phyloP scores from a whole-genome alignment of 805 yeast genomes.

The Kodamaea leandrae region DNA sequence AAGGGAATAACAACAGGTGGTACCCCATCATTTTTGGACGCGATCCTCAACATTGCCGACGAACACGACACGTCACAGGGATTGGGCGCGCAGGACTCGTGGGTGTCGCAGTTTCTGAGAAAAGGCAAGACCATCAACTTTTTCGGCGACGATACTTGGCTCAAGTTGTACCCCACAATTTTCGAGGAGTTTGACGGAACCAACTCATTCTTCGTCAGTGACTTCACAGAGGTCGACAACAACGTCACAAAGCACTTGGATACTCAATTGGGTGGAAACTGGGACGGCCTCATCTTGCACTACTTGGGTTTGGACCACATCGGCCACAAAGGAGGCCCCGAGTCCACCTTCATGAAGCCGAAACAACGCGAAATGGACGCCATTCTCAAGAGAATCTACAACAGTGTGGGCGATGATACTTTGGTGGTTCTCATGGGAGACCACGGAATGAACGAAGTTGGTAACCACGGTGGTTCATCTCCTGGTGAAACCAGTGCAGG shows the following conservation, averaged over 20 bases:
- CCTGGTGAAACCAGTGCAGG: constrained; percentile 90
- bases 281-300: constrained; percentile 90
- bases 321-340: constrained; percentile 96
- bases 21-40: constrained; percentile 90
- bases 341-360: constrained; percentile 70
- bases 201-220: constrained; percentile 90
- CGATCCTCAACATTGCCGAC: constrained; percentile 90
- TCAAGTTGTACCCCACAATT: constrained; percentile 74
- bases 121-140: constrained; percentile 57
- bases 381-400: constrained; percentile 54
- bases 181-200: constrained; percentile 80
- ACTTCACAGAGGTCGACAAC: constrained; percentile 88
- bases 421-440: constrained; percentile 82
- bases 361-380: constrained; percentile 87
- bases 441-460: constrained; percentile 94
- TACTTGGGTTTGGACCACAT: constrained; percentile 95
- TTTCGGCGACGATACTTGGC: constrained; percentile 98
- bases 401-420: constrained; percentile 37
- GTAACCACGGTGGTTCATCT: constrained; percentile 96
- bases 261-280: constrained; percentile 48
- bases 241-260: constrained; percentile 89
- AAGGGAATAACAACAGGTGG: constrained; percentile 95
- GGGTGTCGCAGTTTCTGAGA: constrained; percentile 68
- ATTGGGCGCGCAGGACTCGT: constrained; percentile 74
- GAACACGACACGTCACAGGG: constrained; percentile 72